Evolutionary conservation across 2,329 filamentous ascomycete genomes (phyloP), one percentile per base, ranked within the genome.

Genomic region (Xylariaceae sp.): DNA sequence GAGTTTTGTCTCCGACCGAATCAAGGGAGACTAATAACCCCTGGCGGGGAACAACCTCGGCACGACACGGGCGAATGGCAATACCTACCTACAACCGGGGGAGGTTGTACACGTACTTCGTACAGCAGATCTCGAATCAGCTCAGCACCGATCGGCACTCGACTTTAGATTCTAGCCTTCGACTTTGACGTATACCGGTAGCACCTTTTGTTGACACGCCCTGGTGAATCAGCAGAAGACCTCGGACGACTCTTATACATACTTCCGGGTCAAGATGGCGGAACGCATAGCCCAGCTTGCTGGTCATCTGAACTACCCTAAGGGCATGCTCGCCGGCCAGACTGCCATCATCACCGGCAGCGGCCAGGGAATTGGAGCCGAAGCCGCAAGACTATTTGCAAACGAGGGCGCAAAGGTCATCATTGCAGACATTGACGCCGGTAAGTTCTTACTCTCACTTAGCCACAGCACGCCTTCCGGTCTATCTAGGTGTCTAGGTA

Each of bases 361-460:
- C 16, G 89, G 88, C 8, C 89, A 95, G 70, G 91, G 91, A 55
- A 95, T 95, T 68, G 91, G 90, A 21, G 91, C 89, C 26, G 91
- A 95, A 73, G 80, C 86, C 30, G 90, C 90, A 7, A 79, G 85
- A 9, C 74, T 95, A 2, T 95, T 95, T 65, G 89, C 89, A 12
- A 92, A 91, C 56, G 89, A 96, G 71, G 91, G 91, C 21, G 89
- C 90, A 15, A 90, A 86, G 68, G 89, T 95, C 0, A 76, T 95
- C 10, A 77, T 95, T 43, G 86, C 88, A 21, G 91, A 95, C 72
- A 89, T 95, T 56, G 91, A 95, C 71, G 81, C 72, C 34, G 74
- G 86, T 88, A 67, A 55, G 78, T 67, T 49, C 15, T 48, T 15
- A 5, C 19, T 21, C 37, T 26, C 5, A n/a, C 16, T 8, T 26